Evolutionary conservation across 345 rosid species (phyloP).

Genomic region (Syzygium grande): DNA sequence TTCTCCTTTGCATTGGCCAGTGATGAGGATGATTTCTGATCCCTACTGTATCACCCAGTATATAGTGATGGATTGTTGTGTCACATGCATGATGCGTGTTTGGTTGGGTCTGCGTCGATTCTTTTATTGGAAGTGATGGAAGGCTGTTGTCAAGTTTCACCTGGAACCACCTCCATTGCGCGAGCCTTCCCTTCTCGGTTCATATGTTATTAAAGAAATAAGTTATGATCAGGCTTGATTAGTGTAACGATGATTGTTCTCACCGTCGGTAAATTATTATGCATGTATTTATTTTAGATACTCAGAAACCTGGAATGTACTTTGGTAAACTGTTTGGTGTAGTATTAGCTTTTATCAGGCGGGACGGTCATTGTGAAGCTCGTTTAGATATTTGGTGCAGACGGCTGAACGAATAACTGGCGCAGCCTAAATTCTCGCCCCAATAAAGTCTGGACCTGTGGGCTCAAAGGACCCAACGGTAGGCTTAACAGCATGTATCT

Average conservation of each 20-base stretch:
- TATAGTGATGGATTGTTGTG: background rate
- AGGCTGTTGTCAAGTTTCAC: background rate
- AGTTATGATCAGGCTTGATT: background rate
- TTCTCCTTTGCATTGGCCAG: conserved; percentile 44
- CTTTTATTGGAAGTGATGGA: conserved; percentile 16
- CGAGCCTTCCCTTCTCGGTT: background rate
- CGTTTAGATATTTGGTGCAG: background rate
- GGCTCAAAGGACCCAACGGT: background rate
- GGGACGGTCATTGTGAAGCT: background rate
- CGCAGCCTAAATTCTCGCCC: background rate
- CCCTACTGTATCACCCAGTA: background rate
- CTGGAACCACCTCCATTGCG: background rate
- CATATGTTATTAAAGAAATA: background rate
- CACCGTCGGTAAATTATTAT: background rate
- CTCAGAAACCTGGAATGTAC: background rate
- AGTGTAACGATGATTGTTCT: background rate
- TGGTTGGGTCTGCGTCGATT: conserved; percentile 8
- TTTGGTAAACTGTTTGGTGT: background rate
- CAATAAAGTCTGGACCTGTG: background rate
- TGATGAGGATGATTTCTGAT: conserved; percentile 51
- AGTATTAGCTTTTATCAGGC: background rate
- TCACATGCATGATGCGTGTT: background rate
- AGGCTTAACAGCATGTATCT: background rate
- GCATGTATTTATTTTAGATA: background rate
- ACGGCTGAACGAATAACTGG: background rate